Evolutionary conservation across 805 yeast genomes (phyloP).

Genomic region (Cyberlindnera petersonii): DNA sequence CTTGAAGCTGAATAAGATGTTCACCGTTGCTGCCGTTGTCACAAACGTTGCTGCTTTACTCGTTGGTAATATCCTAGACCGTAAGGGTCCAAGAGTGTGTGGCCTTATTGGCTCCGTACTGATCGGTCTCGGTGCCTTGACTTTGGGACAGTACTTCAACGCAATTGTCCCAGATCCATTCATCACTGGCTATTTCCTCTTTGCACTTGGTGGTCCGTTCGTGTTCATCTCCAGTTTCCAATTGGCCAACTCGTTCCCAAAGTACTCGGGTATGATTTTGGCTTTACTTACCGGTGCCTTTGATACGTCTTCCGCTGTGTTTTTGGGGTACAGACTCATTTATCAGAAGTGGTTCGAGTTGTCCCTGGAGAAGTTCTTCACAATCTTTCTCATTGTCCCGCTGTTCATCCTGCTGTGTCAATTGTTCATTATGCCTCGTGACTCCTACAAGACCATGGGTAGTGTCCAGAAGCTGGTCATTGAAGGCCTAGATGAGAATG

Average conservation of each 20-base stretch:
- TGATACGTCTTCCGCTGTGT: conserved; percentile 88
- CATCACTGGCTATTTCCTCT: conserved; percentile 63
- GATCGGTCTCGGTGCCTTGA: conserved; percentile 51
- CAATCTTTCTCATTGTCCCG: conserved; percentile 68
- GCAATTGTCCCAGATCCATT: conserved; percentile 52
- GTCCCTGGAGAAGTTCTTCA: conserved; percentile 57
- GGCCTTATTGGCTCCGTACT: conserved; percentile 70
- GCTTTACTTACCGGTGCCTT: conserved; percentile 92
- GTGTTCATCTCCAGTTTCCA: conserved; percentile 89
- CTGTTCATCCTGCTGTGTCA: conserved; percentile 72
- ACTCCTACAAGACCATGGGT: conserved; percentile 69
- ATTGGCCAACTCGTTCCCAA: conserved; percentile 81
- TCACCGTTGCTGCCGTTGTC: conserved; percentile 80
- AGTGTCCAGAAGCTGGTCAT: conserved; percentile 64
- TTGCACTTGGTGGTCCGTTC: conserved; percentile 93
- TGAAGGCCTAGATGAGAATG: conserved; percentile 71
- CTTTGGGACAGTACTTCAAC: conserved; percentile 39
- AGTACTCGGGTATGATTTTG: conserved; percentile 71
- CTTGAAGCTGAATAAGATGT: conserved; percentile 72
- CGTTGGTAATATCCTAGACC: conserved; percentile 77
- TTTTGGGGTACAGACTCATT: conserved; percentile 63
- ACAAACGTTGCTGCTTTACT: conserved; percentile 81
- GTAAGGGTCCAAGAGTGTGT: conserved; percentile 74
- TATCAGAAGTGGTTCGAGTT: conserved; percentile 43
- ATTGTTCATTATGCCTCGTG: conserved; percentile 71